phyloP scores from a whole-genome alignment of 495 filamentous ascomycete genomes.

The Penicillium silybi region DNA sequence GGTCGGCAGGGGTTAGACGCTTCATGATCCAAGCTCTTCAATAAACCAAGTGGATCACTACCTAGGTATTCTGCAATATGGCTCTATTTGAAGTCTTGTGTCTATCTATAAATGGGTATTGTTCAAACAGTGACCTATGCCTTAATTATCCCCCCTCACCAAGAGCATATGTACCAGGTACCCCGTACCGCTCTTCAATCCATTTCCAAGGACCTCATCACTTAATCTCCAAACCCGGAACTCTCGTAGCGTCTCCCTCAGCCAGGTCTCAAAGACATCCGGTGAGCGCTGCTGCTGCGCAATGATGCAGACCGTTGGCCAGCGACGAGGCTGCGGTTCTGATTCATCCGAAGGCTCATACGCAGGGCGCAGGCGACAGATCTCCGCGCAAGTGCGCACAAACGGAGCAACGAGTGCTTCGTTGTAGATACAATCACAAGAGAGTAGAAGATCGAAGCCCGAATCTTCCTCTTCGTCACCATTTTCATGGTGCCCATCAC shows the following conservation, averaged over 20 bases:
- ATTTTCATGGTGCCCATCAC: not conserved
- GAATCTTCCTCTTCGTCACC: constrained; percentile 21
- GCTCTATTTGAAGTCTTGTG: not conserved
- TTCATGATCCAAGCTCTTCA: not conserved
- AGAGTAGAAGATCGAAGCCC: constrained; percentile 60
- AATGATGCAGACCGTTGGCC: constrained; percentile 64
- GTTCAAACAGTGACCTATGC: not conserved
- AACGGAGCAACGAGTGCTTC: constrained; percentile 77
- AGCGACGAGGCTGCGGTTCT: constrained; percentile 7
- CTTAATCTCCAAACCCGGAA: constrained; percentile 80
- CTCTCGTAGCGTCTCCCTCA: constrained; percentile 55
- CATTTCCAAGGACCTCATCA: constrained; percentile 52
- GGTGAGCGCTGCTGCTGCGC: constrained; percentile 82
- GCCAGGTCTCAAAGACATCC: constrained; percentile 81
- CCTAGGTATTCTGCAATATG: not conserved
- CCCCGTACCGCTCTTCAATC: constrained; percentile 50
- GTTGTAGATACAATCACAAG: constrained; percentile 90
- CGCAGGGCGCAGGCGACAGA: constrained; percentile 55
- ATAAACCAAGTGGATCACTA: not conserved
- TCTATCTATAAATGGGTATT: not conserved
- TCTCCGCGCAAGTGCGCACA: constrained; percentile 77
- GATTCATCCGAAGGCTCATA: constrained; percentile 12
- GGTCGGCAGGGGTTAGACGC: not conserved
- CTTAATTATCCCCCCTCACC: constrained; percentile 15
- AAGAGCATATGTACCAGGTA: constrained; percentile 44